These are phyloP conservation scores for Rhodotorula sphaerocarpa DNA, from an alignment of 768 basidiomycete genomes.

Conservation along the genomic window DNA sequence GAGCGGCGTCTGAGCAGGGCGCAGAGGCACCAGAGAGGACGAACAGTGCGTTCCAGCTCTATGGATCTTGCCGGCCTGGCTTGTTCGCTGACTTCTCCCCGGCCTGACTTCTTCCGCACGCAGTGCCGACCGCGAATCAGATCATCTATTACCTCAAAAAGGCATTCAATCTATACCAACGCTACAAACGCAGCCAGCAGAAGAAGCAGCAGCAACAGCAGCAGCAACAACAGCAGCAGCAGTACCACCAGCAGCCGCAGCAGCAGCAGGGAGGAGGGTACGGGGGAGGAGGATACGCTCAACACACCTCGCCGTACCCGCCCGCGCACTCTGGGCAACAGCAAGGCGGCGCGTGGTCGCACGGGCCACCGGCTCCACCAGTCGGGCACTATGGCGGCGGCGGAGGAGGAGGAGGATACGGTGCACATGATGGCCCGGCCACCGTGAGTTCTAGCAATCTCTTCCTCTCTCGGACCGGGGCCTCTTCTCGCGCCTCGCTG, in stretches of 20 bases:
- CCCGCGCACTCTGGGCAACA: conserved; percentile 1
- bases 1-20: too few relatives aligned
- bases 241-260: neutral
- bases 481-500: neutral
- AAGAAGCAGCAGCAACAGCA: conserved; percentile 3
- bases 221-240: conserved; percentile 9
- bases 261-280: neutral
- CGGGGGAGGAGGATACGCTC: neutral
- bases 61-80: too few relatives aligned
- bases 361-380: too few relatives aligned
- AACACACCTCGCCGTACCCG: too few relatives aligned
- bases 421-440: conserved; percentile 27
- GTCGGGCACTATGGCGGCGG: too few relatives aligned
- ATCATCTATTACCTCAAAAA: neutral
- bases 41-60: too few relatives aligned
- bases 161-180: conserved; percentile 18
- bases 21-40: too few relatives aligned
- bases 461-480: neutral
- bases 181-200: conserved; percentile 1
- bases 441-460: conserved; percentile 16
- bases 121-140: conserved; percentile 1
- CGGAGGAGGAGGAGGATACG: conserved; percentile 14
- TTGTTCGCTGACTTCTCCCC: neutral
- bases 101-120: neutral
- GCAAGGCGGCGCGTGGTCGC: neutral